Base-by-base conservation (phyloP, 2,329 filamentous ascomycete species). In the Trichoderma cornu-damae region DNA sequence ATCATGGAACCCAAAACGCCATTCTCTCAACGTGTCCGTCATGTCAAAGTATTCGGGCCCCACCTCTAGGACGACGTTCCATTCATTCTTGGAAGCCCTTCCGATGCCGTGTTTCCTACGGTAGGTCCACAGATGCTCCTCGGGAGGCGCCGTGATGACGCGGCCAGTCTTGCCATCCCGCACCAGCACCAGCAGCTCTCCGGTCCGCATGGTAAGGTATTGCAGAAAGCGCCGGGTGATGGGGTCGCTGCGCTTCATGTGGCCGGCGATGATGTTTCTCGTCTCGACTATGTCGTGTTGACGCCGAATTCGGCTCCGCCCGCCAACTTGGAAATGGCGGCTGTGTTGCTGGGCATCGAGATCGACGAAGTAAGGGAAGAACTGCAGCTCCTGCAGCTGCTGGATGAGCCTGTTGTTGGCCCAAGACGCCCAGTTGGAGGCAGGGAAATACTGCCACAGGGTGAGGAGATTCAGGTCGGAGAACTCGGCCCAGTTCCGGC, bases 401-500 rank as follows among this genome's bases (percentile, higher is more conserved):
- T 65, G 59, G 6, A 63, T 58, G 11, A 65, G 53, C n/a, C 52
- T 58, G n/a, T 67, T 59, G 12, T 37, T 47, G 0, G 46, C 60
- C 67, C 66, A 69, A 0, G 65, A 60, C 0, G 37, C 53, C 66
- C 67, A 69, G 14, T 67, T 68, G 0, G 67, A 68, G 0, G 61
- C 67, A 1, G 66, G 67, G 38, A 69, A 69, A 40, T 61, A 66
- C 12, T 69, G 62, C 62, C 63, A 68, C 0, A 64, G 30, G 2
- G 59, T 61, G 5, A 67, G 63, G 2, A 65, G 53, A 16, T 62
- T 69, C 1, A 69, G 58, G 3, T 69, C 67, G 0, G 64, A 62
- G 22, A 69, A 68, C n/a, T 69, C 66, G 14, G 50, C 37, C 67
- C 66, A 69, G 57, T 69, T 69, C 16, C 67, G 65, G 54, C 67